Base-by-base conservation (phyloP, 331 rosid genomes). In the Quercus tomentella region DNA sequence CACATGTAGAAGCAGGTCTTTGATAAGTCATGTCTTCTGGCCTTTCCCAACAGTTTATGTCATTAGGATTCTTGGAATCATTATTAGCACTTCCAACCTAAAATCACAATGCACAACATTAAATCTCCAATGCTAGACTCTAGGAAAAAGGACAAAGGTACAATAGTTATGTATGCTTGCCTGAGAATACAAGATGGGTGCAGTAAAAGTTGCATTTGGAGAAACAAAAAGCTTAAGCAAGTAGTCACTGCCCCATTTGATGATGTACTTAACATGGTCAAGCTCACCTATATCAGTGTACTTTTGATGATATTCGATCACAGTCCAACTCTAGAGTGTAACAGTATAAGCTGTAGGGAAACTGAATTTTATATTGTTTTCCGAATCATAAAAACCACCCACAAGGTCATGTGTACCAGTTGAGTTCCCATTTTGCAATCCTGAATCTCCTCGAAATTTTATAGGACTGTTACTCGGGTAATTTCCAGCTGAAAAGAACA, bases 301-400 rank as follows among this genome's bases (percentile, higher is more conserved):
- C 58, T 94, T 90, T 6, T 84, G 76, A 68, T 84, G 97, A 82
- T 92, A 94, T 82, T 94, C 98, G 45, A 92, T 67, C 76, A 87
- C 89, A 49, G 81, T 87, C 98, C 98, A 94, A 79, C 97, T 88
- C 92, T 92, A 79, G 80, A 94, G 62, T 58, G 97, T 88, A 51
- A 92, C 73, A 6, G 97, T 85, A 85, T 92, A 94, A 79, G 97
- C 96, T 75, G 94, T 89, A 67, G 94, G 79, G 81, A 94, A 94
- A 71, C 86, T 94, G 81, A 91, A 92, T 86, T 94, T 94, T 21
- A 91, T 89, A 77, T 88, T 88, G 85, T 90, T 94, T 26, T 94
- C 97, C 75, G 98, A 92, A 84, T 94, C 98, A 82, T 94, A 91
- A 82, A 89, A 94, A 75, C 98, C 97, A 18, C 97, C 96, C 68